phyloP scores from a whole-genome alignment of 116 monocot species.

The Posidonia oceanica region DNA sequence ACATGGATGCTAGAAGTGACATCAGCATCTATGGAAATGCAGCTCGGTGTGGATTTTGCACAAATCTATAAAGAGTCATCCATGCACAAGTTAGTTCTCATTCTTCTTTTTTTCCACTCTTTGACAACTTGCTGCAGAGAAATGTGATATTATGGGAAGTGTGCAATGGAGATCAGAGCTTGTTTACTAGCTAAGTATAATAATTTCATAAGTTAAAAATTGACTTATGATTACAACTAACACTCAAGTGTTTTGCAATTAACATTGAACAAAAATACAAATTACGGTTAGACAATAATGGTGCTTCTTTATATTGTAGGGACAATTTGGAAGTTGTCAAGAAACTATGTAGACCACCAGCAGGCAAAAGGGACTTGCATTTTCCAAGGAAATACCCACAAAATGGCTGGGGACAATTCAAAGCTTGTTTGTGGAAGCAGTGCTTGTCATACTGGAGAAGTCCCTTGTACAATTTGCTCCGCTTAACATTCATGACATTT shows the following conservation, averaged over 20 bases:
- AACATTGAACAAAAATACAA: background rate
- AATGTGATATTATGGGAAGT: background rate
- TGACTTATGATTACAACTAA: too few species aligned
- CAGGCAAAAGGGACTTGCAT: constrained; percentile 27
- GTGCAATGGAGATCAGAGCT: too few species aligned
- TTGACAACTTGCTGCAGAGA: too few species aligned
- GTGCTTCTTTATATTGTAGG: constrained; percentile 14
- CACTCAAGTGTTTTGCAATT: too few species aligned
- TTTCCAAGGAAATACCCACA: constrained; percentile 44
- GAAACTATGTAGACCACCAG: constrained; percentile 21
- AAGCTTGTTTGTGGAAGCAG: constrained; percentile 55
- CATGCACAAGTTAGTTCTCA: constrained; percentile 23
- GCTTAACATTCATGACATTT: constrained; percentile 21
- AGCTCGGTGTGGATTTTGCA: constrained; percentile 50
- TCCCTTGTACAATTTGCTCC: constrained; percentile 43
- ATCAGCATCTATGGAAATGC: constrained; percentile 28
- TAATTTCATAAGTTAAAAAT: too few species aligned
- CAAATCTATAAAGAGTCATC: constrained; percentile 32
- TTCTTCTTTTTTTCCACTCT: background rate
- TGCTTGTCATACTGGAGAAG: constrained; percentile 64
- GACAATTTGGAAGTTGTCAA: constrained; percentile 22
- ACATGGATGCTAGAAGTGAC: constrained; percentile 75
- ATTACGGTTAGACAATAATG: too few species aligned
- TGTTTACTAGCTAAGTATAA: too few species aligned
- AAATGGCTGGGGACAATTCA: constrained; percentile 30